These are phyloP conservation scores for Malassezia pachydermatis DNA, from an alignment of 1,284 basidiomycete species.

Conservation along the genomic window DNA sequence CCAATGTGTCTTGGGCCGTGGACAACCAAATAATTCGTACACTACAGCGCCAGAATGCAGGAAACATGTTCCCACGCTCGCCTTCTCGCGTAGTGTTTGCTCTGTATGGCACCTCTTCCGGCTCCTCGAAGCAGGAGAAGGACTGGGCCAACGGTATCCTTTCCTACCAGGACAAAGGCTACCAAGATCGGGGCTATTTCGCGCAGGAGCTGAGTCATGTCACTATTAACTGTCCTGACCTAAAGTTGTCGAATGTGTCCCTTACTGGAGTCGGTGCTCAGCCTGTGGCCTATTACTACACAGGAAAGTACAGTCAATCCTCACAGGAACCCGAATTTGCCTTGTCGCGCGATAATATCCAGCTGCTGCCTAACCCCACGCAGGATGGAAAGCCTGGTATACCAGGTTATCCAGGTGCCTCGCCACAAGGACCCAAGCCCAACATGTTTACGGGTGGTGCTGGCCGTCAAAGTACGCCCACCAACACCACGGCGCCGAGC, in stretches of 20 bases:
- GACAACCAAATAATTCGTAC: conserved; percentile 30
- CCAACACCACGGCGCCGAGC: neutral
- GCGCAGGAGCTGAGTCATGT: conserved; percentile 35
- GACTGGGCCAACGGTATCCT: conserved; percentile 36
- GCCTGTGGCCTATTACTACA: conserved; percentile 30
- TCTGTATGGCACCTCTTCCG: conserved; percentile 30
- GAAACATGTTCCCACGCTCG: conserved; percentile 26
- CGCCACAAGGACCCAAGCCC: neutral
- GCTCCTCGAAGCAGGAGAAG: conserved; percentile 12
- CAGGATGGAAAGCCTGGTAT: conserved; percentile 13
- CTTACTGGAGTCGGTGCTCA: conserved; percentile 11
- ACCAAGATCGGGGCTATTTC: conserved; percentile 32
- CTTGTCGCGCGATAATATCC: conserved; percentile 19
- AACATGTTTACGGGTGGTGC: conserved; percentile 20
- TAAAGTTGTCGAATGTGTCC: conserved; percentile 15
- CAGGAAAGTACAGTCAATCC: conserved; percentile 21
- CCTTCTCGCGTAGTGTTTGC: conserved; percentile 35
- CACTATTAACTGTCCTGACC: conserved; percentile 25
- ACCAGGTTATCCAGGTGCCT: conserved; percentile 16
- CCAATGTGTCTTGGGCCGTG: conserved; percentile 30
- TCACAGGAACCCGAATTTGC: conserved; percentile 23
- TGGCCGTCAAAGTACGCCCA: neutral
- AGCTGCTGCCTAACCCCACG: conserved; percentile 12
- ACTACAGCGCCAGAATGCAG: conserved; percentile 20
- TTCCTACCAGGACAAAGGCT: conserved; percentile 25